Evolutionary conservation across 179 eudicot species (phyloP).

Genomic region (Corrigiola litoralis): DNA sequence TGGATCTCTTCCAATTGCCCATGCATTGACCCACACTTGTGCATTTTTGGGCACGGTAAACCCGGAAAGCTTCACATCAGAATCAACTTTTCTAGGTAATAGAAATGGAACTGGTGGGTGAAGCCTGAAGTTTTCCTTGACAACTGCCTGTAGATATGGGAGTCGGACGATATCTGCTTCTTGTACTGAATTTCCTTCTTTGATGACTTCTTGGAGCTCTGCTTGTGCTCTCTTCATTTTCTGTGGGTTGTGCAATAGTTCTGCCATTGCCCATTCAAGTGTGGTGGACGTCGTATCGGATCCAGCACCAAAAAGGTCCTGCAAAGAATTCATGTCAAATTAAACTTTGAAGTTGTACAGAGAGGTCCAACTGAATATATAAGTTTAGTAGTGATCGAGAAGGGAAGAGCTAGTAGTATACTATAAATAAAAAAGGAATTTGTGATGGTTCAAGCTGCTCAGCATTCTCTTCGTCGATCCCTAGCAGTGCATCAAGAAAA

Average conservation of each 20-base stretch:
- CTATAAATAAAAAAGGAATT: conserved; percentile 33
- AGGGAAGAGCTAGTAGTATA: not conserved
- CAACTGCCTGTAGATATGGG: conserved; percentile 36
- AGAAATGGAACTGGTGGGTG: conserved; percentile 43
- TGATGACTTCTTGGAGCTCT: conserved; percentile 22
- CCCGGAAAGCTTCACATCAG: conserved; percentile 24
- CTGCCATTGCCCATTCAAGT: conserved; percentile 41
- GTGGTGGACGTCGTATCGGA: conserved; percentile 38
- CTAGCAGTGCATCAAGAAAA: conserved; percentile 43
- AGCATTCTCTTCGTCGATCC: conserved; percentile 22
- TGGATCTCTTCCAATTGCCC: too few species aligned
- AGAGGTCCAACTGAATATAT: not conserved
- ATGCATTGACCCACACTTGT: too few species aligned
- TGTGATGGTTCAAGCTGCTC: conserved; percentile 27
- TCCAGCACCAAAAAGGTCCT: conserved; percentile 36
- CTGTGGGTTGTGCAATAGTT: conserved; percentile 29
- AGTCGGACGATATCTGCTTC: conserved; percentile 30
- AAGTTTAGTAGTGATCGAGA: not conserved
- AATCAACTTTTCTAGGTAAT: conserved; percentile 33
- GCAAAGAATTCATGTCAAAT: not conserved
- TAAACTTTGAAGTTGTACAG: not conserved
- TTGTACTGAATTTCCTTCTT: conserved; percentile 17
- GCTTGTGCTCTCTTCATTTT: conserved; percentile 24
- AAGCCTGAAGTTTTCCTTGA: conserved; percentile 46
- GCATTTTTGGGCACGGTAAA: too few species aligned